A percentile compares a stretch with the other conserved stretches of the same genome.
Evolutionary conservation across 139 green algal genomes (phyloP).

Genomic region (Trebouxia sp.): DNA sequence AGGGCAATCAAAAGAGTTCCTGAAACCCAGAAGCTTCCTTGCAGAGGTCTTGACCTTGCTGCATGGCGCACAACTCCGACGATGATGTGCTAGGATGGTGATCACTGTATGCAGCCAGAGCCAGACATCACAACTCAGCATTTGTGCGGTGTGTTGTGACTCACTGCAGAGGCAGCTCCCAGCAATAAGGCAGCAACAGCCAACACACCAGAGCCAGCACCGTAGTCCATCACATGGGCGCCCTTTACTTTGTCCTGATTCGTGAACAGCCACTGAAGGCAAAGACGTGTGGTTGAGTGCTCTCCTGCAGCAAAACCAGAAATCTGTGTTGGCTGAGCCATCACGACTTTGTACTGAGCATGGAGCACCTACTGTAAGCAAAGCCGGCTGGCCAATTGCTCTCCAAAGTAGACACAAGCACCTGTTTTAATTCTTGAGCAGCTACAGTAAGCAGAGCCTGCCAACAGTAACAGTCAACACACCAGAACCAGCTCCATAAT

Average conservation of each 20-base stretch:
- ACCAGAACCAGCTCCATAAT: too few relatives aligned
- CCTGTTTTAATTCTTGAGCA: too few relatives aligned
- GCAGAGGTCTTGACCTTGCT: too few relatives aligned
- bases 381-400: neutral
- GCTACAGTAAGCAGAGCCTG: too few relatives aligned
- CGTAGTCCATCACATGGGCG: conserved; percentile 73
- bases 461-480: too few relatives aligned
- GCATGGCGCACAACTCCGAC: too few relatives aligned
- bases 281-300: conserved; percentile 89
- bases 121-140: too few relatives aligned
- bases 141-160: neutral
- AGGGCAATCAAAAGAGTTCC: too few relatives aligned
- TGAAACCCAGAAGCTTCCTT: too few relatives aligned
- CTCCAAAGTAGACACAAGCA: too few relatives aligned
- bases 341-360: neutral
- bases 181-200: conserved; percentile 71
- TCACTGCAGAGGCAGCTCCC: conserved; percentile 56
- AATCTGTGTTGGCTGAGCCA: neutral
- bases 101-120: too few relatives aligned
- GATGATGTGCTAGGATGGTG: too few relatives aligned
- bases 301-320: conserved; percentile 55
- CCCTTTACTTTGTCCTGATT: conserved; percentile 20
- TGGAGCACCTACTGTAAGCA: neutral
- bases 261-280: conserved; percentile 59
- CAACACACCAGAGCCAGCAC: conserved; percentile 81